Conservation (phyloP, 352 stramenopile genomes). For the Phytophthora europaea region DNA sequence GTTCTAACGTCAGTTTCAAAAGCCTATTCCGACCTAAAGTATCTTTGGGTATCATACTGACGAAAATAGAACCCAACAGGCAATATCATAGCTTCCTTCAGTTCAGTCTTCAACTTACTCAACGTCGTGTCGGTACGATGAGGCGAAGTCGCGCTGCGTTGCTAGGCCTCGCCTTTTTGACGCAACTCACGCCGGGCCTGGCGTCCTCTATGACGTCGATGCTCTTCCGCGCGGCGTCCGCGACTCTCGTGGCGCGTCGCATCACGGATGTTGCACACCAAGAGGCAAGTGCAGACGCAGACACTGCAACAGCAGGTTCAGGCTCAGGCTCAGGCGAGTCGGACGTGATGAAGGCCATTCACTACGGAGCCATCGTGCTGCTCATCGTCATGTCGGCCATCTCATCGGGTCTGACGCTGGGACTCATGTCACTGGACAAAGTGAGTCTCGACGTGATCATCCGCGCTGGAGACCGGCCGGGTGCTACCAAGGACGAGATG, state of each 20-base stretch:
- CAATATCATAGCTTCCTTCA: conserved; percentile 11
- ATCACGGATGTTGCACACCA: conserved; percentile 17
- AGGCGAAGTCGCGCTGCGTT: conserved; percentile 11
- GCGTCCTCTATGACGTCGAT: conserved; percentile 27
- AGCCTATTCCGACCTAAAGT: background rate
- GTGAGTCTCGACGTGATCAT: conserved; percentile 98
- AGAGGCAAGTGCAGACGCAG: background rate
- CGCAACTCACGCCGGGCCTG: background rate
- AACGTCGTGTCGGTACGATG: conserved; percentile 12
- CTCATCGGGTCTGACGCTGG: conserved; percentile 97
- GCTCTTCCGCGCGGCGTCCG: conserved; percentile 31
- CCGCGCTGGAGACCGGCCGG: conserved; percentile 83
- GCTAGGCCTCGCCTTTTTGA: conserved; percentile 3
- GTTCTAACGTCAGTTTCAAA: background rate
- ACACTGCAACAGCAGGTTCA: background rate
- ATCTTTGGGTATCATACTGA: conserved; percentile 6
- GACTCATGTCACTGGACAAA: conserved; percentile 97
- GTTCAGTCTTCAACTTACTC: conserved; percentile 21
- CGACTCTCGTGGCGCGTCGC: conserved; percentile 20
- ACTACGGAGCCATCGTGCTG: conserved; percentile 59
- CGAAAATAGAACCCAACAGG: conserved; percentile 7
- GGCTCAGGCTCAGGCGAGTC: conserved; percentile 1
- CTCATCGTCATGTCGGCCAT: conserved; percentile 92
- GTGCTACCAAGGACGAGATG: conserved; percentile 67
- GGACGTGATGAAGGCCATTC: conserved; percentile 42